Conservation (phyloP, 306 rosid genomes). For the Castanopsis chinensis region DNA sequence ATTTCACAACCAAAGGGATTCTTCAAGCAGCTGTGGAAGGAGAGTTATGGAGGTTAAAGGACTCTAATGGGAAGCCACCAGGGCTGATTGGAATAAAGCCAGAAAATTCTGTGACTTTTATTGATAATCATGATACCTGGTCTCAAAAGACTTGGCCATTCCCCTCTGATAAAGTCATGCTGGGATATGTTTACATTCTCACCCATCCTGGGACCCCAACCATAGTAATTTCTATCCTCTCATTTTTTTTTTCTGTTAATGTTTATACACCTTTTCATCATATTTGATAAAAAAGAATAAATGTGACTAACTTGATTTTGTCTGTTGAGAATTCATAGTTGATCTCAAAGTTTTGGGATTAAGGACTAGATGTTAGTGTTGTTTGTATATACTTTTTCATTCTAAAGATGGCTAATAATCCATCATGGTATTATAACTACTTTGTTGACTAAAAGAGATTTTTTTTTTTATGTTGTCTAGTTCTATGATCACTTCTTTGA, state of each 20-base stretch:
- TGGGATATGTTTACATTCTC: conserved; percentile 75
- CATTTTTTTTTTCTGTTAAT: background rate
- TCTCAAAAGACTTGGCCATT: conserved; percentile 64
- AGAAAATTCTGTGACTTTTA: conserved; percentile 63
- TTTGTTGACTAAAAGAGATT: background rate
- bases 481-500: conserved; percentile 75
- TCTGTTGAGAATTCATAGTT: no score
- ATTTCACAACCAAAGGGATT: conserved; percentile 51
- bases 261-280: no score
- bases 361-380: no score
- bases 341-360: no score
- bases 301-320: no score
- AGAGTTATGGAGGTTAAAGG: conserved; percentile 57
- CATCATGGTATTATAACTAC: background rate
- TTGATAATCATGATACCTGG: conserved; percentile 79
- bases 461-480: conserved; percentile 32
- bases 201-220: conserved; percentile 86
- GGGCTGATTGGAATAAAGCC: conserved; percentile 75
- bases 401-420: background rate
- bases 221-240: conserved; percentile 40
- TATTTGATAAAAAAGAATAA: no score
- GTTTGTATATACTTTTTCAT: background rate
- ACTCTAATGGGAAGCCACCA: conserved; percentile 53
- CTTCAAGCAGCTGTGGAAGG: conserved; percentile 59
- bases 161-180: conserved; percentile 65